These are phyloP conservation scores for Zizania latifolia DNA, from an alignment of 176 grass and related monocot genomes.

Conservation along the genomic window DNA sequence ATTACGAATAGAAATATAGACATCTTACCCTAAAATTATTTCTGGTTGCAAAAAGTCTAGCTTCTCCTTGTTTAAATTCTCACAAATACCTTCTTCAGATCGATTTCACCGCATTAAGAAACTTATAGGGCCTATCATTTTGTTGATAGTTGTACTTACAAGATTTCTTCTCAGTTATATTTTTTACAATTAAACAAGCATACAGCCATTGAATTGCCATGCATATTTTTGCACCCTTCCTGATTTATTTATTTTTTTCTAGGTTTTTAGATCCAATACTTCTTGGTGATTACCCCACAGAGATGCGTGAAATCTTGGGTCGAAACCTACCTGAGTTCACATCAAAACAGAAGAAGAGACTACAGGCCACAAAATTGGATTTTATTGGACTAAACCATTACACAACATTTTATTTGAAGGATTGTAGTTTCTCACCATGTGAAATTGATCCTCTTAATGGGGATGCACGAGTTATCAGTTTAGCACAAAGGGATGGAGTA, in stretches of 20 bases:
- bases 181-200: neutral
- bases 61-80: too few species aligned
- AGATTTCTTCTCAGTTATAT: neutral
- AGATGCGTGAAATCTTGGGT: slow-evolving; percentile 46
- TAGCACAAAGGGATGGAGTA: slow-evolving; percentile 32
- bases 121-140: neutral
- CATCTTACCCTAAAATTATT: too few species aligned
- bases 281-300: slow-evolving; percentile 49
- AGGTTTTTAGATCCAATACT: slow-evolving; percentile 59
- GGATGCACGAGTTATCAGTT: slow-evolving; percentile 26
- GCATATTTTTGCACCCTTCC: neutral
- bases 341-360: slow-evolving; percentile 33
- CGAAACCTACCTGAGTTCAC: slow-evolving; percentile 44
- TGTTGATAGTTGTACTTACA: neutral
- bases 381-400: slow-evolving; percentile 80
- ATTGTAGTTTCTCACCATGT: slow-evolving; percentile 55
- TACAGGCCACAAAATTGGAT: slow-evolving; percentile 45
- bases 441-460: slow-evolving; percentile 21
- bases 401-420: slow-evolving; percentile 36
- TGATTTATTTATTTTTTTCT: slow-evolving; percentile 5
- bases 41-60: too few species aligned
- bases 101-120: neutral
- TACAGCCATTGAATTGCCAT: neutral
- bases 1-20: too few species aligned
- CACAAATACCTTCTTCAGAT: neutral